Evolutionary conservation across 768 basidiomycete genomes (phyloP), one percentile per base, ranked within the genome.

Genomic region (Lepiota venenata): DNA sequence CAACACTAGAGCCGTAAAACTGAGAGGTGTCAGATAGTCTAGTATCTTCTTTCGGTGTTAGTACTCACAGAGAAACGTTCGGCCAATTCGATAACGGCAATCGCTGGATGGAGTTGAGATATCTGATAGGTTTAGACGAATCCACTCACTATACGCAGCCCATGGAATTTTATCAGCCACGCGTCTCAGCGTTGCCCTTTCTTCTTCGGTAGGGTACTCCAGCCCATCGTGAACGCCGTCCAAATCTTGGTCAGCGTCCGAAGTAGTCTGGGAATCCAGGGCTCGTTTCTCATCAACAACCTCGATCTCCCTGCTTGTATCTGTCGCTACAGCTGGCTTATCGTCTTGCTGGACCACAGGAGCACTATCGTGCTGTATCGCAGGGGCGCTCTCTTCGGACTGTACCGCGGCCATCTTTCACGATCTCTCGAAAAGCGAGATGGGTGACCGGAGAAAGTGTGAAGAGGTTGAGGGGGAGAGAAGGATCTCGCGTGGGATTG

Each of bases 11-110:
- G 11, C 76, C 76, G 47, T 78, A 78, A 61, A 72, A 77, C 72
- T 75, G 42, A 22, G 21, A n/a, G 7, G 15, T 16, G n/a, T 36
- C 27, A 51, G 1, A 12, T 50, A 10, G 44, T 58, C 9, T 61
- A 53, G 6, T 10, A 32, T 36, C 3, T 38, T 10, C 4, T 20
- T 12, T n/a, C 27, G 11, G 2, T 32, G 32, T 14, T 39, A 6
- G 14, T 12, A 65, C 76, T 45, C 58, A 83, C 80, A 38, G 87
- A 88, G 69, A 90, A 90, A 12, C 88, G 82, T 63, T 90, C 88
- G 3, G 84, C 85, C 39, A 87, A 67, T 64, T 89, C 87, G 27
- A 87, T 74, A 29, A 84, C 25, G 9, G 84, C 85, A 49, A 89
- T 84, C 49, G 85, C 83, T 85, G 49, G 10, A 44, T 21, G 14